Percentiles rank a stretch among this genome's conserved stretches.
Conservation (phyloP, 2,329 filamentous ascomycete genomes). For the Aureobasidium zeae region DNA sequence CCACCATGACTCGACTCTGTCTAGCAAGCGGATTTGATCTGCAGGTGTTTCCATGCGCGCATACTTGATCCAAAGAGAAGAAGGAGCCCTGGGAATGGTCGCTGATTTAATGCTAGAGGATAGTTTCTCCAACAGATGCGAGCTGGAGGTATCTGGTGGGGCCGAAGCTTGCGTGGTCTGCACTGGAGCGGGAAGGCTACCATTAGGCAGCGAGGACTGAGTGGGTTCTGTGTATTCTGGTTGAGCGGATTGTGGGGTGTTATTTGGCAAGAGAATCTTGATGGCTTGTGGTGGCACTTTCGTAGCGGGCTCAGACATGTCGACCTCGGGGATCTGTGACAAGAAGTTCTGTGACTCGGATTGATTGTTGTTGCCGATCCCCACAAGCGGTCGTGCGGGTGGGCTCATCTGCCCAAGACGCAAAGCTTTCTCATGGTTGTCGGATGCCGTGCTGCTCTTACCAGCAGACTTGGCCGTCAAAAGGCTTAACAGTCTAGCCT, state of each 20-base stretch:
- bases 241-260: background rate
- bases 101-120: background rate
- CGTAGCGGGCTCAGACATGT: background rate
- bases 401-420: slow-evolving; percentile 5
- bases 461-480: background rate
- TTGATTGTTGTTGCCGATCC: background rate
- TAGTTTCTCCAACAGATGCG: background rate
- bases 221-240: slow-evolving; percentile 5
- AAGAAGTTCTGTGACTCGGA: background rate
- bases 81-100: slow-evolving; percentile 2
- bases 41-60: slow-evolving; percentile 29
- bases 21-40: slow-evolving; percentile 43
- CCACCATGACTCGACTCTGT: slow-evolving; percentile 34
- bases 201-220: slow-evolving; percentile 10
- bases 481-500: background rate
- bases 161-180: background rate
- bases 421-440: background rate
- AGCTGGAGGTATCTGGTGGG: slow-evolving; percentile 17
- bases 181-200: background rate
- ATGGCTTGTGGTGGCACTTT: background rate
- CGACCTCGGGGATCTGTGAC: slow-evolving; percentile 3
- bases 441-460: background rate
- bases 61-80: slow-evolving; percentile 18
- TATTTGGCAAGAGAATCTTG: background rate
- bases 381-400: background rate